Evolutionary conservation across 2,329 filamentous ascomycete species (phyloP), one percentile per base, ranked within the genome.

Genomic region (Polytolypa hystricis): DNA sequence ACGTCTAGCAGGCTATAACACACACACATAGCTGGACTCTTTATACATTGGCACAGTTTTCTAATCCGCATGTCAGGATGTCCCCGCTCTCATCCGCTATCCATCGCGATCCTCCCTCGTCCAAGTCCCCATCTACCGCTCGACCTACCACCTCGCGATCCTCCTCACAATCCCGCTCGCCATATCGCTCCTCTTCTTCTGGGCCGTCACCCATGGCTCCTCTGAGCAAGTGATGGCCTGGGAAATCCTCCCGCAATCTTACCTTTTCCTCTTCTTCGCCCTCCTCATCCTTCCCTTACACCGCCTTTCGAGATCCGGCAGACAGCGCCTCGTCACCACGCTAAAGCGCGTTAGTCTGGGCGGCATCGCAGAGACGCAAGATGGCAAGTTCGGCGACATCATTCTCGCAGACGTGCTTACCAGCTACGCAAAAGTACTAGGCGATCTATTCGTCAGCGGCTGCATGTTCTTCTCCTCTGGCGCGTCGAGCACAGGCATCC

Each of bases 301-400:
- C 26, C 73, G 74, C 39, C 63, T 79, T 41, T 81, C 82, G 10
- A 71, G 77, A 48, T 65, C 71, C 27, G 87, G 87, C 2, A 79
- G 87, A 28, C 71, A 74, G 35, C 77, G 85, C 1, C 81, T 94
- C 29, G 72, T 93, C 31, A 62, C 73, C 8, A 89, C 78, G 0
- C 65, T 96, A 30, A 77, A 77, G 42, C 80, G 91, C 39, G 77
- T 96, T 42, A 76, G 75, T 48, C 65, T 95, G 29, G 91, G 91
- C 16, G 87, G 89, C 0, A 71, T 98, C 16, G 89, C 91, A 10
- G 80, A 89, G 59, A 69, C 83, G 1, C 75, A 83, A 48, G 83
- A 95, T 58, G 86, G 89, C 37, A 94, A 93, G 55, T 96, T 96
- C 52, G 89, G 85, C 38, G 91, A 98, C 55, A 81, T 96, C 35